A percentile compares a stretch with the other conserved stretches of the same genome.
phyloP scores from a whole-genome alignment of 2,329 filamentous ascomycete genomes.

The Fusarium luffae region DNA sequence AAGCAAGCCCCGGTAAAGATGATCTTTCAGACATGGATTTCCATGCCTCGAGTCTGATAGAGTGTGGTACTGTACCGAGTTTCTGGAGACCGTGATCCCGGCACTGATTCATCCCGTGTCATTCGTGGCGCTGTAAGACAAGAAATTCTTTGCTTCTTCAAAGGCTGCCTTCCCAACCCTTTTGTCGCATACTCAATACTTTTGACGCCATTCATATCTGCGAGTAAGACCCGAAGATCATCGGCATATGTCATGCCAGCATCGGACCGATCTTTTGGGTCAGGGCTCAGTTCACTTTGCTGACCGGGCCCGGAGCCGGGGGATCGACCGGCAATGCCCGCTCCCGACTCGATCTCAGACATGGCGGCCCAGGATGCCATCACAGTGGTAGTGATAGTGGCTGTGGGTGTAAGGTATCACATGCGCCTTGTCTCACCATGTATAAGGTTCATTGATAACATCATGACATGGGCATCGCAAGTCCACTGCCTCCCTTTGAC shows the following conservation, averaged over 20 bases:
- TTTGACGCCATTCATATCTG: conserved; percentile 3
- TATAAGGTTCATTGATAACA: not conserved
- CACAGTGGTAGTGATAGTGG: not conserved
- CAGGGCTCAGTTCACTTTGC: not conserved
- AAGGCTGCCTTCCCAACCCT: conserved; percentile 6
- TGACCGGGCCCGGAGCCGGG: conserved; percentile 1
- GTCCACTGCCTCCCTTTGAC: not conserved
- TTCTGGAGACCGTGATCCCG: conserved; percentile 25
- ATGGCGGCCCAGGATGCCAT: not conserved
- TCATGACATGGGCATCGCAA: not conserved
- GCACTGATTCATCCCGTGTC: conserved; percentile 3
- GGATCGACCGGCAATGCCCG: conserved; percentile 30
- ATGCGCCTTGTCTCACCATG: not conserved
- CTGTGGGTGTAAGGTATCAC: not conserved
- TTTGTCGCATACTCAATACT: not conserved
- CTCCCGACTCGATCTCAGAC: conserved; percentile 18
- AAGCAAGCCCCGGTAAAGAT: not conserved
- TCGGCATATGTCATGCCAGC: conserved; percentile 2
- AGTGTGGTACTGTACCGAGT: conserved; percentile 25
- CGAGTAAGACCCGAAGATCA: conserved; percentile 7
- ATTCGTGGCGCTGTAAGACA: conserved; percentile 30
- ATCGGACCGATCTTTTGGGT: not conserved
- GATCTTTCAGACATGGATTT: conserved; percentile 17
- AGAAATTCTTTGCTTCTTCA: conserved; percentile 6
- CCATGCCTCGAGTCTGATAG: conserved; percentile 2